Base-by-base conservation (phyloP, 768 basidiomycete species). In the Xanthoconium stramineum region DNA sequence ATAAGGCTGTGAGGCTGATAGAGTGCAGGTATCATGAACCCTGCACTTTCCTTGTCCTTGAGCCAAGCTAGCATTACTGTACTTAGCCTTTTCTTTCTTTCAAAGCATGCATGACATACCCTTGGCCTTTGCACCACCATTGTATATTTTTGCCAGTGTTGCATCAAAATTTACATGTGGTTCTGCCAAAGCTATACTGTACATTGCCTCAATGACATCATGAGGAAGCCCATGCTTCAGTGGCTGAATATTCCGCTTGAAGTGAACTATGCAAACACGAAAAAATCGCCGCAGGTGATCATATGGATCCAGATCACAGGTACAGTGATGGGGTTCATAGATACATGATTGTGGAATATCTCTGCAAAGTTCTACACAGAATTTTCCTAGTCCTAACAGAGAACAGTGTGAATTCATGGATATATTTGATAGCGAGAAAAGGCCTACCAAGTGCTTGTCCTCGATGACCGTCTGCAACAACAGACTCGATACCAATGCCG, bases 401-500 rank as follows among this genome's bases (percentile, higher is more conserved):
- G n/a, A n/a, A n/a, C n/a, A n/a, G n/a, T n/a, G 24, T 24, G 4
- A 24, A 24, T 4, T 24, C 2, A 2, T 4, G 4, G 24, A 24
- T 24, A 2, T 24, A 24, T n/a, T n/a, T n/a, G 24, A 24, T 24
- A 24, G 24, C 24, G 4, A 24, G 24, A 24, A 24, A 24, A 24
- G 4, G 4, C 2, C 2, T 24, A 29, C 9, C 14, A 3, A 55
- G 36, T 37, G 46, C 53, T 35, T 59, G 58, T 0, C 54, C 57
- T 0, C 14, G 3, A 20, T 59, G 58, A 11, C 50, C 55, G 42
- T 59, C 58, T 19, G 54, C 58, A 30, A 59, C 7, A 1, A 59
- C 40, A 20, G 46, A 43, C 32, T 59, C 20, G 6, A 59, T 55
- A 0, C 58, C 53, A 2, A 5, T 28, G 1, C 50, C 50, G 38